These are phyloP conservation scores for Schwanniomyces occidentalis DNA, from an alignment of 805 yeast species.

Conservation along the genomic window DNA sequence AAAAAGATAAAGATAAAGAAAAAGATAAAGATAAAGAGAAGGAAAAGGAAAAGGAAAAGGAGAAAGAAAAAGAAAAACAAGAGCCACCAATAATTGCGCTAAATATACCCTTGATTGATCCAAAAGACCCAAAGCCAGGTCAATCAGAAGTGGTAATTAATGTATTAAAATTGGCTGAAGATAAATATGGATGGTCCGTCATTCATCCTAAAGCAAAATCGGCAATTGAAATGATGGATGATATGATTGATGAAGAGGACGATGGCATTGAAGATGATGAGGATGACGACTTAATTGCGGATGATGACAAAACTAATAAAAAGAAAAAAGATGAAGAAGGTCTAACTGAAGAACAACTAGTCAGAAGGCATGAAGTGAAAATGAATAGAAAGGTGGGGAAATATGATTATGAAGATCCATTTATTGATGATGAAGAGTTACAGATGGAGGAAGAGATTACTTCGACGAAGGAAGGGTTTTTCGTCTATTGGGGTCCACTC, in stretches of 20 bases:
- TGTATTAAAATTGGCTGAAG: constrained; percentile 73
- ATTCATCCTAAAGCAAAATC: constrained; percentile 67
- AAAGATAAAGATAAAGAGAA: constrained; percentile 12
- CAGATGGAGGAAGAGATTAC: constrained; percentile 93
- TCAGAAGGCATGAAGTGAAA: constrained; percentile 43
- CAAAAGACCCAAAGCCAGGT: constrained; percentile 52
- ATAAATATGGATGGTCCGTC: constrained; percentile 77
- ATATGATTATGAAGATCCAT: constrained; percentile 91
- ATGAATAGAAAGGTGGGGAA: constrained; percentile 80
- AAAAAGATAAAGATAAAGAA: constrained; percentile 9
- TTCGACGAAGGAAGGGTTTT: constrained; percentile 91
- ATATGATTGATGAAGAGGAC: constrained; percentile 31
- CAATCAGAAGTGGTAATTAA: constrained; percentile 68
- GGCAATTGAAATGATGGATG: constrained; percentile 51
- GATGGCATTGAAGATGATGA: constrained; percentile 29
- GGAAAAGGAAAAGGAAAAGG: constrained; percentile 11
- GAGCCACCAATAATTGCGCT: constrained; percentile 53
- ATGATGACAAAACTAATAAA: constrained; percentile 13
- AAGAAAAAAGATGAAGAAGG: constrained; percentile 24
- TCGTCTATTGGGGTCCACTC: constrained; percentile 91
- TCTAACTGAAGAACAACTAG: constrained; percentile 43
- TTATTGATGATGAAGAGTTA: constrained; percentile 92
- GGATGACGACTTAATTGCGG: constrained; percentile 30
- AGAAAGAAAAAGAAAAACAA: constrained; percentile 19
- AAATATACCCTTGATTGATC: constrained; percentile 51